Evolutionary conservation across 495 filamentous ascomycete species (phyloP), one percentile per base, ranked within the genome.

Genomic region (Penicillium antarcticum): DNA sequence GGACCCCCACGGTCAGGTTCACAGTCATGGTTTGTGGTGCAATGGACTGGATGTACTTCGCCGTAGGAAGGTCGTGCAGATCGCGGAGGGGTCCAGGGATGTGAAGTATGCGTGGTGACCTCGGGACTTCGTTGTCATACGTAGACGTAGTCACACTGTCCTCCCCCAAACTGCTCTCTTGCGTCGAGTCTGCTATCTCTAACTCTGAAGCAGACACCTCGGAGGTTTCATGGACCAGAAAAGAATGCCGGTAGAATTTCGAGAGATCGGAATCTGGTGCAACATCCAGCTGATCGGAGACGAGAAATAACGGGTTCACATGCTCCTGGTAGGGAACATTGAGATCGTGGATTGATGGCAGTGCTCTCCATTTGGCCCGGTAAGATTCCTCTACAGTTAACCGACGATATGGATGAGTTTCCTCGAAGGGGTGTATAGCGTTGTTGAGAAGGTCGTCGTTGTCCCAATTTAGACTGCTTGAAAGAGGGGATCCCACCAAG

Each of bases 1-100:
- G 85, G 52, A 97, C 72, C 9, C 86, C 88, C 13, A 86, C 86
- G 13, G 97, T 78, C 9, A 96, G 59, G 58, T 90, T 90, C 44
- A 91, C 80, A 1, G 77, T 83, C 74, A 90, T 84, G 4, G 91
- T 95, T 65, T 91, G 87, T 1, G 91, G 91, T 21, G 72, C 69
- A 47, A 96, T 89, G 2, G 80, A 80, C 10, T 69, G 60, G 2
- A 97, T 68, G 63, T 89, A 79, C n/a, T 58, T 60, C 0, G 87
- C 84, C 17, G 73, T 81, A 5, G 92, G 92, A 24, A 97, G 72
- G 55, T 83, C 78, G 42, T 79, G 75, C 19, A 97, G 74, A 58
- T 89, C 73, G 31, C 68, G 82, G n/a, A 94, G 62, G 11, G 40
- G 45, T 10, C 70, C 66, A 23, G 58, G 56, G 1, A 64, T 62